phyloP scores from a whole-genome alignment of 192 early-diverging fungal genomes.

The Podila verticillata region DNA sequence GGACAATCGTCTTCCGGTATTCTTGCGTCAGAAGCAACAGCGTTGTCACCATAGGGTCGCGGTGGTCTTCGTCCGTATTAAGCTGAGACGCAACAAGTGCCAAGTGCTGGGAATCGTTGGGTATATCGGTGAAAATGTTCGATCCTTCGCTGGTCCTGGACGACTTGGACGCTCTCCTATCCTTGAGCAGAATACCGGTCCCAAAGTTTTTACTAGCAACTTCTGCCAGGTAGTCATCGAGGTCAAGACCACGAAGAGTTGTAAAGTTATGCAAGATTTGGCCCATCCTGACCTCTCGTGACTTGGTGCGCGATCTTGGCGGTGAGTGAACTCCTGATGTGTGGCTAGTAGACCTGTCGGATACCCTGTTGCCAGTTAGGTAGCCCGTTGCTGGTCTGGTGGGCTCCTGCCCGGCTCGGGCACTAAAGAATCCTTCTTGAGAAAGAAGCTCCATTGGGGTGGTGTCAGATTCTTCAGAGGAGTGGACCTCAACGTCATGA shows the following conservation, averaged over 20 bases:
- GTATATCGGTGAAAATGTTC: too few relatives aligned
- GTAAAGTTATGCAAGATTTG: slow-evolving; percentile 39
- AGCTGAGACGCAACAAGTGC: not conserved
- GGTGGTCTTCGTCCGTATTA: not conserved
- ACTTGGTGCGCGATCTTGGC: slow-evolving; percentile 11
- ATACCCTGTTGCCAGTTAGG: not conserved
- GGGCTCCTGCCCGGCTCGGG: slow-evolving; percentile 8
- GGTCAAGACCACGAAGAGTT: slow-evolving; percentile 29
- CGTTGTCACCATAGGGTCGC: not conserved
- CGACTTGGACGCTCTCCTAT: slow-evolving; percentile 6
- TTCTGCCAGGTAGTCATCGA: slow-evolving; percentile 25
- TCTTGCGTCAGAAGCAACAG: slow-evolving; percentile 18
- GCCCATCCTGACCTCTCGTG: slow-evolving; percentile 44
- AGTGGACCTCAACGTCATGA: not conserved
- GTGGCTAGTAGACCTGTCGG: not conserved
- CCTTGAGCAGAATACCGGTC: not conserved
- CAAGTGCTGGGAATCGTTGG: not conserved
- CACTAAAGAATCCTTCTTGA: slow-evolving; percentile 36
- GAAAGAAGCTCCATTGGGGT: slow-evolving; percentile 34
- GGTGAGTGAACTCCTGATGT: not conserved
- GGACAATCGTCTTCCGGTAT: slow-evolving; percentile 44
- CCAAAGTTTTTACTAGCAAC: not conserved
- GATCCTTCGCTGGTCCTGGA: not conserved
- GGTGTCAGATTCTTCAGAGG: slow-evolving; percentile 19
- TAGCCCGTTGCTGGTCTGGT: not conserved